These are phyloP conservation scores for Aspergillus fischeri DNA, from an alignment of 2,329 filamentous ascomycete species.

Conservation along the genomic window DNA sequence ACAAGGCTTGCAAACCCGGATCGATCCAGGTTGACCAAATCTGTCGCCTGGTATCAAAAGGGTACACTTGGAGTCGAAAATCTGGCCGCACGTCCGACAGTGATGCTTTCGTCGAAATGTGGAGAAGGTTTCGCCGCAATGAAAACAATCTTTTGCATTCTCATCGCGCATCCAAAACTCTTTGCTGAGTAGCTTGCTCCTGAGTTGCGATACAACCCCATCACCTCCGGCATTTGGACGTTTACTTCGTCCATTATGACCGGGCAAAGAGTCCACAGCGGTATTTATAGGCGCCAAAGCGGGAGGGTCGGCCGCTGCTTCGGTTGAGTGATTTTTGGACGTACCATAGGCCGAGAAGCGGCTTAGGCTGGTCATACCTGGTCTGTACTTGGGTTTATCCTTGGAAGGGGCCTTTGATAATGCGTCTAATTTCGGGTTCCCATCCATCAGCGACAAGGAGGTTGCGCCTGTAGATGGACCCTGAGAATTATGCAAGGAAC, in stretches of 20 bases:
- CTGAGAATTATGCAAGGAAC: constrained; percentile 24
- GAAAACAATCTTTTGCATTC: constrained; percentile 94
- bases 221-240: constrained; percentile 19
- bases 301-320: constrained; percentile 44
- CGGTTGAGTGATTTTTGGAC: constrained; percentile 39
- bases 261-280: constrained; percentile 18
- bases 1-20: constrained; percentile 90
- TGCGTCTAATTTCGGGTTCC: constrained; percentile 24
- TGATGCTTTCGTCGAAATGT: constrained; percentile 96
- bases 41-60: constrained; percentile 80
- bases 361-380: constrained; percentile 40
- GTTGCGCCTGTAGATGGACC: constrained; percentile 24
- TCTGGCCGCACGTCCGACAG: constrained; percentile 92
- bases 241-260: constrained; percentile 16
- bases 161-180: constrained; percentile 99
- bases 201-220: constrained; percentile 58
- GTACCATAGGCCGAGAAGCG: constrained; percentile 44
- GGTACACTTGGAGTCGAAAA: constrained; percentile 96
- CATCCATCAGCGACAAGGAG: constrained; percentile 28
- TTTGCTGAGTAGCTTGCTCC: constrained; percentile 82
- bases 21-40: constrained; percentile 78
- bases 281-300: constrained; percentile 29
- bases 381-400: constrained; percentile 28
- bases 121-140: constrained; percentile 83
- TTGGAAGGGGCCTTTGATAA: constrained; percentile 22